Evolutionary conservation across 202 grass and related monocot species (phyloP), one percentile per base, ranked within the genome.

Genomic region (Eragrostis tef): DNA sequence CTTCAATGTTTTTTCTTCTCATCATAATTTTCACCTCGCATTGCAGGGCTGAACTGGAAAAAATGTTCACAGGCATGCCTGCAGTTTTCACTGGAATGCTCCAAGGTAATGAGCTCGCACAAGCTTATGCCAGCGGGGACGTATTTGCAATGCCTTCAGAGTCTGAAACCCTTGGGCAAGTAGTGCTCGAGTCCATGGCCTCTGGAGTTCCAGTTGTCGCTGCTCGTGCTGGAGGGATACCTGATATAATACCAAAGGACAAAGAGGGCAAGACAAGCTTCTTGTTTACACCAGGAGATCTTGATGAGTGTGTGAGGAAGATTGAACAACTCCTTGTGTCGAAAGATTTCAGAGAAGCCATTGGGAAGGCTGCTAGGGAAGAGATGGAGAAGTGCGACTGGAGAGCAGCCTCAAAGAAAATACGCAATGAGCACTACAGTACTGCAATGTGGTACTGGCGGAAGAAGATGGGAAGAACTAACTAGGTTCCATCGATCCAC

Each of bases 91-190:
- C 96, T 5, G 96, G 96, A 75, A 99, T 99, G 96, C 80, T 96
- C 44, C 93, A 91, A 70, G 96, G 93, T 2, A 89, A 96, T 34
- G 90, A 99, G 78, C 90, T 99, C 51, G 91, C 96, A 17, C 79
- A 88, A 75, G 93, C 90, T 1, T 99, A 99, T 1, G 96, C 96
- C 16, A 96, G 96, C 16, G 96, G 78, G 0, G 96, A 99, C 29
- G 62, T 99, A 50, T 99, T 99, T 63, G 86, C 83, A 82, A 98
- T 98, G 95, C 95, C 95, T 70, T 98, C 95, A n/a, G 95, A 98
- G 22, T 98, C 95, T 9, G 95, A 98, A 78, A 98, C 95, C 47
- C 95, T 98, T 21, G 95, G 95, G 12, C 95, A 95, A 79, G 95
- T 98, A 73, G 95, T 98, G 60, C 84, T 98, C 57, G 95, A 98